These are phyloP conservation scores for Fusarium coffeatum DNA, from an alignment of 2,329 filamentous ascomycete species.

Conservation along the genomic window DNA sequence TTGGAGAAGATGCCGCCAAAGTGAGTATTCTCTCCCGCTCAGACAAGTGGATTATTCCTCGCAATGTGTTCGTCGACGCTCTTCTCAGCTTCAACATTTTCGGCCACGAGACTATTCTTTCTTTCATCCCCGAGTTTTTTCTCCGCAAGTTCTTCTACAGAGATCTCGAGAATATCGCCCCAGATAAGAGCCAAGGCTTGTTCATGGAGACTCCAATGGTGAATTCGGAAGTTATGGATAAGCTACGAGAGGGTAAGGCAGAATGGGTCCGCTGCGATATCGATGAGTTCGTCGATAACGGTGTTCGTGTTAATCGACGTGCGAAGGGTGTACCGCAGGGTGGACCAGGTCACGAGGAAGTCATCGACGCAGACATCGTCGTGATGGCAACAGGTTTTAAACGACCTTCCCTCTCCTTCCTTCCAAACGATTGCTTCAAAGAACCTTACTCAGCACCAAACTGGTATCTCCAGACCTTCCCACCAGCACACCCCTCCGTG, in stretches of 20 bases:
- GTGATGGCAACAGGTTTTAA: slow-evolving; percentile 88
- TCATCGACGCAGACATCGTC: slow-evolving; percentile 78
- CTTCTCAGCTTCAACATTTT: slow-evolving; percentile 83
- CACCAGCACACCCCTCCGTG: slow-evolving; percentile 76
- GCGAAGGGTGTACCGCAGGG: slow-evolving; percentile 77
- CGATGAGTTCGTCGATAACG: slow-evolving; percentile 69
- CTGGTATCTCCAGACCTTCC: slow-evolving; percentile 91
- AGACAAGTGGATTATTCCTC: slow-evolving; percentile 89
- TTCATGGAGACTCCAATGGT: slow-evolving; percentile 90
- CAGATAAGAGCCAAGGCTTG: slow-evolving; percentile 70
- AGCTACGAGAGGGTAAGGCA: slow-evolving; percentile 76
- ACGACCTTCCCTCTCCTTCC: slow-evolving; percentile 77
- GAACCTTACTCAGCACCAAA: slow-evolving; percentile 82
- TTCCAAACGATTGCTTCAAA: slow-evolving; percentile 78
- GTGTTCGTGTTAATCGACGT: slow-evolving; percentile 78
- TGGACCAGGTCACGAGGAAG: slow-evolving; percentile 75
- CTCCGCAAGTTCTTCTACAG: slow-evolving; percentile 85
- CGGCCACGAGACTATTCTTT: slow-evolving; percentile 79
- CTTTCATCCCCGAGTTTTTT: slow-evolving; percentile 81
- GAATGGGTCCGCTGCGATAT: slow-evolving; percentile 88
- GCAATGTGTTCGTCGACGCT: slow-evolving; percentile 79
- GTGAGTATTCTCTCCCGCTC: slow-evolving; percentile 79
- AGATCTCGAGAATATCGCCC: slow-evolving; percentile 79
- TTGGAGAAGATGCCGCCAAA: slow-evolving; percentile 72
- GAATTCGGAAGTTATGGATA: slow-evolving; percentile 82